Percentiles rank a stretch among this genome's conserved stretches.
These are phyloP conservation scores for Starmerella floricola DNA, from an alignment of 805 yeast species.

Conservation along the genomic window DNA sequence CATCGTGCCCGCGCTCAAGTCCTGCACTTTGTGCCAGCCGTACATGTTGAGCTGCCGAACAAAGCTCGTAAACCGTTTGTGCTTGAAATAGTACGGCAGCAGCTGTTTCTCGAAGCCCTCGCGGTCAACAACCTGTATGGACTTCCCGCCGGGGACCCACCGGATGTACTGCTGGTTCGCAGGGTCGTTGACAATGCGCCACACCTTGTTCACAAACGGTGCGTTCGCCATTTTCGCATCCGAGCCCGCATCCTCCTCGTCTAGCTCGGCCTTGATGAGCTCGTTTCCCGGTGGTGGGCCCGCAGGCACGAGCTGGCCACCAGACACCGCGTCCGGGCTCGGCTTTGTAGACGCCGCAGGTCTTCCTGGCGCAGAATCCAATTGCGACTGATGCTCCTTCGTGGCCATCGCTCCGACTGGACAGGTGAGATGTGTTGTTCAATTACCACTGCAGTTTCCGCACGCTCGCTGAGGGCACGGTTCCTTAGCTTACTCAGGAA, in stretches of 20 bases:
- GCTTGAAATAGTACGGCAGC: constrained; percentile 87
- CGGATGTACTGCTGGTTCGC: constrained; percentile 55
- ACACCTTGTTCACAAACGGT: constrained; percentile 82
- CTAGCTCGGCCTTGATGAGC: constrained; percentile 5
- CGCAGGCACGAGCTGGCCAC: constrained; percentile 20
- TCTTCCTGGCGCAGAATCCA: too few relatives aligned
- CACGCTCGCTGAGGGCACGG: not conserved
- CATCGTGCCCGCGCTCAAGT: constrained; percentile 55
- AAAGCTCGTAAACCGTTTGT: constrained; percentile 87
- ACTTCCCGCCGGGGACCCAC: constrained; percentile 78
- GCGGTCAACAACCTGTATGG: constrained; percentile 73
- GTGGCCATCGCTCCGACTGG: too few relatives aligned
- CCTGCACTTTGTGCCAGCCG: constrained; percentile 98
- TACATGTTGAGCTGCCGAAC: constrained; percentile 96
- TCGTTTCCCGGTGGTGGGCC: constrained; percentile 26
- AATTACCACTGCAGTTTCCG: too few relatives aligned
- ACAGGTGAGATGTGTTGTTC: too few relatives aligned
- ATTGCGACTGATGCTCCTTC: too few relatives aligned
- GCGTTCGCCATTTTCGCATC: constrained; percentile 33
- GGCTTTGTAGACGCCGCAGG: too few relatives aligned
- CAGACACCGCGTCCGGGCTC: too few relatives aligned
- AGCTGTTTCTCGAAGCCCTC: constrained; percentile 73
- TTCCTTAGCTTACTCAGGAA: not conserved
- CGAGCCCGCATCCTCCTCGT: constrained; percentile 9
- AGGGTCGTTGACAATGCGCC: constrained; percentile 90